Evolutionary conservation across 2,329 filamentous ascomycete genomes (phyloP), one percentile per base, ranked within the genome.

Genomic region (Hypocreales sp.): DNA sequence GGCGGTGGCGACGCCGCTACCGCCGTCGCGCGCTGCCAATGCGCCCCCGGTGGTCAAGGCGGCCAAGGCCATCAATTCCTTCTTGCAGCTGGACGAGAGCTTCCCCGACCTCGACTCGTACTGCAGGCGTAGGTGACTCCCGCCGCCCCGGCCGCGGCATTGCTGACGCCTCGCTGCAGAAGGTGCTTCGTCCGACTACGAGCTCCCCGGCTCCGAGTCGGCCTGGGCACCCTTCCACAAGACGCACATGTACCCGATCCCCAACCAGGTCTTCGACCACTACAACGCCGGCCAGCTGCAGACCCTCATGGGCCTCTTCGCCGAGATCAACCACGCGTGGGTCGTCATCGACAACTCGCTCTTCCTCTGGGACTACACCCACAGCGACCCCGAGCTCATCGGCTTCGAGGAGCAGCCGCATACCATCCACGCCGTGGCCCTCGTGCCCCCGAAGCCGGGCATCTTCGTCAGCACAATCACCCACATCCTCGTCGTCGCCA

Each of bases 291-390:
- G 81, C 31, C 76, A 92, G 46, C 73, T 94, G 15, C 77, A 79
- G 32, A 93, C 86, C n/a, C 71, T 73, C 44, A 92, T 98, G 79
- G 92, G 92, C 8, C 61, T 98, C 19, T 95, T 98, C 51, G 81
- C 90, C 12, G 81, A 92, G 53, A 67, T 98, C 44, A 86, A 87
- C 44, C 84, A 95, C 53, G 90, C 87, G 17, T 98, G 86, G 80
- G 80, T 93, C 30, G 73, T 81, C 15, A 90, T 98, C 47, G 90
- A 98, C 57, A 94, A 92, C 56, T 81, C 82, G 35, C 64, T 98
- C 24, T 98, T 94, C 48, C 64, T 98, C 11, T 98, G 92, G 92
- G 87, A 98, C 54, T 98, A 94, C 51, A 93, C 84, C 6, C 71
- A 83, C 47, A 74, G 81, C n/a, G 82, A 87, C 40, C 83, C 87